Evolutionary conservation across 352 stramenopile genomes (phyloP), one percentile per base, ranked within the genome.

Genomic region (Globisporangium recalcitrans): DNA sequence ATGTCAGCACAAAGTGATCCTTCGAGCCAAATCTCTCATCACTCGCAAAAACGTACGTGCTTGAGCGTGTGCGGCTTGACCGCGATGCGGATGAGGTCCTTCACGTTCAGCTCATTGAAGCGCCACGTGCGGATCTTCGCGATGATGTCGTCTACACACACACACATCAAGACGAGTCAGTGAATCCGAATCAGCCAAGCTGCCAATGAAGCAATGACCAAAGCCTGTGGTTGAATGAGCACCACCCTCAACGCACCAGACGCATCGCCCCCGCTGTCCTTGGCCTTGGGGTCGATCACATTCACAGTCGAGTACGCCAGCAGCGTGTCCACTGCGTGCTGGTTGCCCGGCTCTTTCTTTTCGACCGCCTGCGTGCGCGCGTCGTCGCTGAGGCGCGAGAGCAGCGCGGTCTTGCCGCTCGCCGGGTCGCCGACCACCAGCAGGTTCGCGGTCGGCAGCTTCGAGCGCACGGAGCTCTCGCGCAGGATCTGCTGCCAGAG

Each of bases 401-500:
- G 64, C 52, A 94, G 67, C 52, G 80, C 78, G 26, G 70, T 74
- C 69, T 94, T 94, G 53, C 85, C 85, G 58, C 78, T 88, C 63
- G 90, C 81, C 4, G 75, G 60, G 63, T 91, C 82, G 34, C 85
- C 82, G 46, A 88, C 81, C 46, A 94, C 52, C 24, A 94, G 68
- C 60, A 94, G 64, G 60, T 87, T 85, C 42, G 70, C 82, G 3
- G 56, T 67, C 40, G 85, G 85, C 29, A 94, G 76, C 67, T 85
- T 84, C 52, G 77, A 78, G 51, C 85, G 82, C 72, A 90, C 83
- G 34, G 82, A 91, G 67, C 74, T 88, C 58, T 92, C 82, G 55
- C 82, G 79, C 60, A 94, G 80, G 70, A 94, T 84, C 69, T 90
- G 80, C 70, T 94, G 82, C 85, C 85, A 94, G 38, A 90, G 70